A percentile compares a stretch with the other conserved stretches of the same genome.
These are phyloP conservation scores for Thermochaetoides thermophila DNA, from an alignment of 495 filamentous ascomycete species.

Conservation along the genomic window DNA sequence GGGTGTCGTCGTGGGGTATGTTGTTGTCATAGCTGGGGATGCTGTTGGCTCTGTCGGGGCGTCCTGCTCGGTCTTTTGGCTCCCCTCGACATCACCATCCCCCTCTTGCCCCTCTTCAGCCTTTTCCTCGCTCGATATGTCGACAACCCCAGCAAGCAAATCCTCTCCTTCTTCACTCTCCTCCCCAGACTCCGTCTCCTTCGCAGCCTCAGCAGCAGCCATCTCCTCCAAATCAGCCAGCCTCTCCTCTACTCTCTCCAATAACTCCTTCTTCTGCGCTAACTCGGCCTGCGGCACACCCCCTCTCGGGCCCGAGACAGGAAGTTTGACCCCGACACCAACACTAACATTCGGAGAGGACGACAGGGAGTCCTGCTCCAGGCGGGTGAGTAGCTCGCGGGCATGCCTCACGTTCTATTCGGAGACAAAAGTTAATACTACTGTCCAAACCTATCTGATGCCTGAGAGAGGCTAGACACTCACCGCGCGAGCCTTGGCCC, in stretches of 20 bases:
- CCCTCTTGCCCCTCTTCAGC: too few relatives aligned
- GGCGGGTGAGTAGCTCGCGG: conserved; percentile 52
- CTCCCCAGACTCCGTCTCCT: conserved; percentile 4
- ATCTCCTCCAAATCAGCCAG: conserved; percentile 48
- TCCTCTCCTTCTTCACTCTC: conserved; percentile 37
- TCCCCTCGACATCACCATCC: too few relatives aligned
- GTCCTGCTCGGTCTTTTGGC: conserved; percentile 1
- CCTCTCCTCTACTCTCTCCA: conserved; percentile 45
- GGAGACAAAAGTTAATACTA: background rate
- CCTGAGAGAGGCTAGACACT: conserved; percentile 9
- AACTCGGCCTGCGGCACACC: conserved; percentile 56
- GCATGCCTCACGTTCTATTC: conserved; percentile 83
- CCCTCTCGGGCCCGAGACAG: too few relatives aligned
- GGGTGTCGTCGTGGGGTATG: background rate
- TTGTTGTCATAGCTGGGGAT: conserved; percentile 2
- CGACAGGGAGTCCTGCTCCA: conserved; percentile 56
- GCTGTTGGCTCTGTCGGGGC: background rate
- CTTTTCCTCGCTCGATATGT: conserved; percentile 33
- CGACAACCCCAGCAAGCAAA: conserved; percentile 31
- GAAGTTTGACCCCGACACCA: too few relatives aligned
- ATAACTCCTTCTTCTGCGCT: conserved; percentile 41
- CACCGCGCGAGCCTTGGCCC: conserved; percentile 51
- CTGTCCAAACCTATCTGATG: background rate
- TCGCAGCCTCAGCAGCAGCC: conserved; percentile 17
- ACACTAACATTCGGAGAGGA: too few relatives aligned